phyloP scores from a whole-genome alignment of 768 basidiomycete species.

The Amanita fuliginea region DNA sequence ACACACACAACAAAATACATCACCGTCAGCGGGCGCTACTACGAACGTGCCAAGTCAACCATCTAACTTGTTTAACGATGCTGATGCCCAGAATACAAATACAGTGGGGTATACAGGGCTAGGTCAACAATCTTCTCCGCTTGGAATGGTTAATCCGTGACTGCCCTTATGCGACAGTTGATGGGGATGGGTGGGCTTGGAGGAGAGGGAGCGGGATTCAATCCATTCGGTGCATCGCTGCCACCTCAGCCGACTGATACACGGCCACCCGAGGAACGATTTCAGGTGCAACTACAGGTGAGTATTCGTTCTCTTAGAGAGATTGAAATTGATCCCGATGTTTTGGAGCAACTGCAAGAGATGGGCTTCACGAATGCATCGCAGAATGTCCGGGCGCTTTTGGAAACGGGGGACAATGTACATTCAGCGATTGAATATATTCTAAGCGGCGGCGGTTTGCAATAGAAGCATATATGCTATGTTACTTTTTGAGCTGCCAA shows the following conservation, averaged over 20 bases:
- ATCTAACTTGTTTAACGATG: slow-evolving; percentile 8
- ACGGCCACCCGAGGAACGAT: slow-evolving; percentile 83
- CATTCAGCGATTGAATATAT: slow-evolving; percentile 92
- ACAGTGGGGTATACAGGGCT: slow-evolving; percentile 4
- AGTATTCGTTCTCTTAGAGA: slow-evolving; percentile 8
- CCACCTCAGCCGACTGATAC: slow-evolving; percentile 47
- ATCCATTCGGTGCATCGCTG: slow-evolving; percentile 19
- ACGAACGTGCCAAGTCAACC: too few relatives aligned
- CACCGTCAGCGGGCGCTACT: neutral
- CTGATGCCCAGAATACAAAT: slow-evolving; percentile 11
- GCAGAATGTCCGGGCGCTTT: slow-evolving; percentile 83
- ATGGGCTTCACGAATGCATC: slow-evolving; percentile 91
- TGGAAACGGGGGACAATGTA: slow-evolving; percentile 90
- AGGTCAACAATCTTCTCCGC: slow-evolving; percentile 16
- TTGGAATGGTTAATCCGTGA: slow-evolving; percentile 26
- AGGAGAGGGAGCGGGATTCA: slow-evolving; percentile 14
- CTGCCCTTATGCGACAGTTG: slow-evolving; percentile 34
- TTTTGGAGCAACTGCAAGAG: slow-evolving; percentile 73
- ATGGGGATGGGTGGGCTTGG: slow-evolving; percentile 19
- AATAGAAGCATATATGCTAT: neutral
- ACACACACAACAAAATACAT: slow-evolving; percentile 14
- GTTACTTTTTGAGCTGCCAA: too few relatives aligned
- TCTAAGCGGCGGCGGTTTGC: slow-evolving; percentile 67
- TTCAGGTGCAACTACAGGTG: slow-evolving; percentile 78
- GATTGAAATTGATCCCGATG: neutral